A percentile compares a stretch with the other conserved stretches of the same genome.
Evolutionary conservation across 2,329 filamentous ascomycete species (phyloP).

Genomic region (Epichloe brachyelytri): DNA sequence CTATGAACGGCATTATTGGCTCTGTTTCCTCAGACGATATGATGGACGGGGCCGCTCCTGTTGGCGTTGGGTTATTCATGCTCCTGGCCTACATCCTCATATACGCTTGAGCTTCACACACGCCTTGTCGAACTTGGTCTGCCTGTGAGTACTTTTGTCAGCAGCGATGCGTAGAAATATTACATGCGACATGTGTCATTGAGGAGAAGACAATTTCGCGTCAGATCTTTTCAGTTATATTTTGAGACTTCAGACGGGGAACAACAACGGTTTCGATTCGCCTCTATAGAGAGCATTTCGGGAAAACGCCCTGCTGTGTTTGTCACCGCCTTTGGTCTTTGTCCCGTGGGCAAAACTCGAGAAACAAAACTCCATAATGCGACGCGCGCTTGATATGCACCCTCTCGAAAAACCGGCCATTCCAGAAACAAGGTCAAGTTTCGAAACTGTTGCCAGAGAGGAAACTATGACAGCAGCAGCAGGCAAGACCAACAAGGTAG

Average conservation of each 20-base stretch:
- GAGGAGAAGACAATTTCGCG: conserved; percentile 13
- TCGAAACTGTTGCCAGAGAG: background rate
- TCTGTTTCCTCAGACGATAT: background rate
- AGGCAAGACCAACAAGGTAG: background rate
- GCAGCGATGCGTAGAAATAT: background rate
- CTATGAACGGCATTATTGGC: background rate
- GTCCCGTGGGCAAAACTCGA: conserved; percentile 27
- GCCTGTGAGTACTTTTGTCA: background rate
- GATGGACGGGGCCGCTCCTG: background rate
- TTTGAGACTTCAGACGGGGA: conserved; percentile 34
- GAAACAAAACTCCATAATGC: conserved; percentile 41
- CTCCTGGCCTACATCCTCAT: conserved; percentile 6
- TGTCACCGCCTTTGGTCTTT: conserved; percentile 47
- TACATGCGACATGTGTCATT: background rate
- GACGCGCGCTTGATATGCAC: conserved; percentile 15
- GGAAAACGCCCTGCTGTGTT: conserved; percentile 23
- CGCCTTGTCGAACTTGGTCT: background rate
- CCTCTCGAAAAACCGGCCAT: background rate
- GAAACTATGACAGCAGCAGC: background rate
- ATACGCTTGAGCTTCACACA: background rate
- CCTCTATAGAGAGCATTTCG: conserved; percentile 5
- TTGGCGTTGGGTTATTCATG: conserved; percentile 3
- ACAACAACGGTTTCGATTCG: conserved; percentile 35
- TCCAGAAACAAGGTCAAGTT: background rate
- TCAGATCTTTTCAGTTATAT: conserved; percentile 70